A percentile compares a stretch with the other conserved stretches of the same genome.
Conservation (phyloP, 2,329 filamentous ascomycete species). For the Amylocarpus encephaloides region DNA sequence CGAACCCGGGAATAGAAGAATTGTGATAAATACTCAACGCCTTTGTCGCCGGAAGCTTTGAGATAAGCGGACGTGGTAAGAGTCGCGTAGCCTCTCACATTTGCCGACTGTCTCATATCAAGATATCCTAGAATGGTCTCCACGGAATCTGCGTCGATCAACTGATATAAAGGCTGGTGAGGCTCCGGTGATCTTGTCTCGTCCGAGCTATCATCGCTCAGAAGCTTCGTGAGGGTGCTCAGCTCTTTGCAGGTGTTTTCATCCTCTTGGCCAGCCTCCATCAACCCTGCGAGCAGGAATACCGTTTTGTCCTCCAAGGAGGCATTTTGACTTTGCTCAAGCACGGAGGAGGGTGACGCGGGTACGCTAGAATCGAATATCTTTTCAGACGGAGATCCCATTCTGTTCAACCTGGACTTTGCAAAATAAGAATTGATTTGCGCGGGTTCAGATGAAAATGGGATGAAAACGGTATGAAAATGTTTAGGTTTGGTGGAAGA, state of each 20-base stretch:
- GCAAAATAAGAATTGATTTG: neutral
- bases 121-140: slow-evolving; percentile 82
- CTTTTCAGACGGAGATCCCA: slow-evolving; percentile 7
- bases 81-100: slow-evolving; percentile 74
- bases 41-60: slow-evolving; percentile 66
- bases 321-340: slow-evolving; percentile 17
- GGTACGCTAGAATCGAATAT: slow-evolving; percentile 20
- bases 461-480: too few species aligned
- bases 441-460: neutral
- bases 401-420: neutral
- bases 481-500: too few species aligned
- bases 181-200: slow-evolving; percentile 18
- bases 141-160: slow-evolving; percentile 67
- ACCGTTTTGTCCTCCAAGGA: slow-evolving; percentile 29
- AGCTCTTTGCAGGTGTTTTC: slow-evolving; percentile 59
- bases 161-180: slow-evolving; percentile 39
- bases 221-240: slow-evolving; percentile 51
- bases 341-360: slow-evolving; percentile 1
- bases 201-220: slow-evolving; percentile 42
- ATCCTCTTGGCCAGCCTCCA: slow-evolving; percentile 84
- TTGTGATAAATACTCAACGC: slow-evolving; percentile 60
- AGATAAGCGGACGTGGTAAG: slow-evolving; percentile 79
- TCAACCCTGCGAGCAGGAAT: slow-evolving; percentile 71
- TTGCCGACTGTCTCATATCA: slow-evolving; percentile 70
- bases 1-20: slow-evolving; percentile 69